phyloP scores from a whole-genome alignment of 169 alveolate genomes.

The Eimeria maxima region DNA sequence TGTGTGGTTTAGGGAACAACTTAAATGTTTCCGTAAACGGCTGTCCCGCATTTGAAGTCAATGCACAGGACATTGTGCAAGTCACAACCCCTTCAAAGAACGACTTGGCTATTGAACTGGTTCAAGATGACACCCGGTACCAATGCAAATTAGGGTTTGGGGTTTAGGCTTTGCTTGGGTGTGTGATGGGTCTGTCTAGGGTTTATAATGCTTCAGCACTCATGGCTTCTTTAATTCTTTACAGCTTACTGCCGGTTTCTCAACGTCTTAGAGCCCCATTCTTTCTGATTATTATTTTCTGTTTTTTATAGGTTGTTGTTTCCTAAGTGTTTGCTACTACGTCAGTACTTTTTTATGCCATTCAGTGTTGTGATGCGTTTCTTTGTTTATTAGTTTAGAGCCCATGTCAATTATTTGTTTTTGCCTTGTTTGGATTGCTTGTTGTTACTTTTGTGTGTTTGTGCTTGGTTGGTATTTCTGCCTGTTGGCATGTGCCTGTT shows the following conservation, averaged over 20 bases:
- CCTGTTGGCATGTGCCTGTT: too few species aligned
- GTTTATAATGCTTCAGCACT: not conserved
- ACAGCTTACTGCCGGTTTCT: not conserved
- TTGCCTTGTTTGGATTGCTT: not conserved
- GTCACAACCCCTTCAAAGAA: constrained; percentile 93
- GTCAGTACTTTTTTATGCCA: not conserved
- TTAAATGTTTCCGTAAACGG: constrained; percentile 89
- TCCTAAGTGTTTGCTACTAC: not conserved
- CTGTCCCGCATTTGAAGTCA: constrained; percentile 89
- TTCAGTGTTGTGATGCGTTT: not conserved
- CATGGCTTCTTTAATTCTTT: too few species aligned
- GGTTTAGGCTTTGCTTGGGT: not conserved
- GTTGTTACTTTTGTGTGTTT: not conserved
- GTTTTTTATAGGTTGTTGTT: not conserved
- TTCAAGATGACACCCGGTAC: constrained; percentile 83
- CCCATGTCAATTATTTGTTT: not conserved
- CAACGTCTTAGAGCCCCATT: not conserved
- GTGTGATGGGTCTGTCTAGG: not conserved
- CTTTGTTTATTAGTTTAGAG: not conserved
- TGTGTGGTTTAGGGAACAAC: constrained; percentile 64
- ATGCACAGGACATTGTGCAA: constrained; percentile 90
- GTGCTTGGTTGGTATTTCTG: too few species aligned
- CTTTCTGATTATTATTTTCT: not conserved
- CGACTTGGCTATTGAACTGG: constrained; percentile 93
- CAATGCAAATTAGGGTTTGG: not conserved